These are phyloP conservation scores for Calamus simplicifolius DNA, from an alignment of 176 grass and related monocot species.

Conservation along the genomic window DNA sequence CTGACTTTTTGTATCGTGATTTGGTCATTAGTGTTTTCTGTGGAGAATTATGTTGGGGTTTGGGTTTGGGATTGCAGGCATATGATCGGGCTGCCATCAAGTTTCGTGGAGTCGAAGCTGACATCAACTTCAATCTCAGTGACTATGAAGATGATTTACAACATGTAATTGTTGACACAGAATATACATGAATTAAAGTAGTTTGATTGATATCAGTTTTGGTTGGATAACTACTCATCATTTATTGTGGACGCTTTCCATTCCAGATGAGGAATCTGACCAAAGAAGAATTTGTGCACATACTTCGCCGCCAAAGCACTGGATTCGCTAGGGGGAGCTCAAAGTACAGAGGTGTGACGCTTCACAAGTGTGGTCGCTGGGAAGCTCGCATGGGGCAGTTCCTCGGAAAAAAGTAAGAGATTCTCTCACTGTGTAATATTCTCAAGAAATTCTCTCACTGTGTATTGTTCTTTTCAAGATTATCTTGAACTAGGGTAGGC, in stretches of 20 bases:
- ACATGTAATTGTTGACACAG: conserved; percentile 24
- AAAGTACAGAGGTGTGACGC: conserved; percentile 10
- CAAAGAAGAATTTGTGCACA: conserved; percentile 17
- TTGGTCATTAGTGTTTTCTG: no score
- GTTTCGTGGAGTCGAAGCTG: conserved; percentile 12
- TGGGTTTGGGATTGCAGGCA: conserved; percentile 1
- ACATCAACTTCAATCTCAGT: conserved; percentile 6
- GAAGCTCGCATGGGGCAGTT: conserved; percentile 97
- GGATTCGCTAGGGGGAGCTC: conserved; percentile 9
- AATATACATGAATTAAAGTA: no score
- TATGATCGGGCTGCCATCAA: conserved; percentile 16
- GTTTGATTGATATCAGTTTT: no score
- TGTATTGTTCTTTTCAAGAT: conserved; percentile 1
- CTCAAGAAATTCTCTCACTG: not conserved
- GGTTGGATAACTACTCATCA: no score
- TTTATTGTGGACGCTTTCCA: not conserved
- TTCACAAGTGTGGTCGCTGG: conserved; percentile 40
- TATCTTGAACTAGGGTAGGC: no score
- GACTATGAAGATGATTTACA: conserved; percentile 11
- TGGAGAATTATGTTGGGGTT: not conserved
- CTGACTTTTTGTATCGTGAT: no score
- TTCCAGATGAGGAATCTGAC: conserved; percentile 1
- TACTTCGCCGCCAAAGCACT: conserved; percentile 14
- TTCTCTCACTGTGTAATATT: no score
- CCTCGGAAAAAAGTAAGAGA: conserved; percentile 86